A percentile compares a stretch with the other conserved stretches of the same genome.
Conservation (phyloP, 441 rosid genomes). For the Euphorbia celastroides region DNA sequence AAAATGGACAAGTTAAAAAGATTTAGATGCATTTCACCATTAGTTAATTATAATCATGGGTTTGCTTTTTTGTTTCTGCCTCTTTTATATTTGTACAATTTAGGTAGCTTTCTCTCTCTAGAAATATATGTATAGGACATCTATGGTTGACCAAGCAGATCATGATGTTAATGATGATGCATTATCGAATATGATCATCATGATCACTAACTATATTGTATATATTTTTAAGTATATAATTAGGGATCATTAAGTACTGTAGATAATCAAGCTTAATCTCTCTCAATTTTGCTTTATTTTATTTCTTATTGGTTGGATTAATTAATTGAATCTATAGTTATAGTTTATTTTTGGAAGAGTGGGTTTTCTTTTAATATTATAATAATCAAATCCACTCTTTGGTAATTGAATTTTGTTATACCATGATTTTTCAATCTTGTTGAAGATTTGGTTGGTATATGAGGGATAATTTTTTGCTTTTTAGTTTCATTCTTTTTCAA, state of each 20-base stretch:
- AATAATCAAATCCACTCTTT: too few species aligned
- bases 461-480: too few species aligned
- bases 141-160: constrained; percentile 18
- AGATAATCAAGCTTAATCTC: constrained; percentile 6
- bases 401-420: too few species aligned
- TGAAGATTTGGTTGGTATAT: too few species aligned
- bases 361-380: too few species aligned
- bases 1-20: too few species aligned
- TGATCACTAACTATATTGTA: constrained; percentile 24
- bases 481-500: too few species aligned
- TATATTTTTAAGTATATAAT: constrained; percentile 22
- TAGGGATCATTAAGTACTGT: constrained; percentile 14
- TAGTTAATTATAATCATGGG: constrained; percentile 19
- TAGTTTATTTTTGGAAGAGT: not conserved
- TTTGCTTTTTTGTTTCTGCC: constrained; percentile 28
- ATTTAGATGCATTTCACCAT: too few species aligned
- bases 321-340: too few species aligned
- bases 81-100: not conserved
- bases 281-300: not conserved
- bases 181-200: not conserved
- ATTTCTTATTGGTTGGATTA: not conserved
- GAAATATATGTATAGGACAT: not conserved
- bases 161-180: constrained; percentile 8
- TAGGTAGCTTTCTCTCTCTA: not conserved
- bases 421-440: too few species aligned